Evolutionary conservation across 2,329 filamentous ascomycete genomes (phyloP).

Genomic region (Botryosphaeria agaves): DNA sequence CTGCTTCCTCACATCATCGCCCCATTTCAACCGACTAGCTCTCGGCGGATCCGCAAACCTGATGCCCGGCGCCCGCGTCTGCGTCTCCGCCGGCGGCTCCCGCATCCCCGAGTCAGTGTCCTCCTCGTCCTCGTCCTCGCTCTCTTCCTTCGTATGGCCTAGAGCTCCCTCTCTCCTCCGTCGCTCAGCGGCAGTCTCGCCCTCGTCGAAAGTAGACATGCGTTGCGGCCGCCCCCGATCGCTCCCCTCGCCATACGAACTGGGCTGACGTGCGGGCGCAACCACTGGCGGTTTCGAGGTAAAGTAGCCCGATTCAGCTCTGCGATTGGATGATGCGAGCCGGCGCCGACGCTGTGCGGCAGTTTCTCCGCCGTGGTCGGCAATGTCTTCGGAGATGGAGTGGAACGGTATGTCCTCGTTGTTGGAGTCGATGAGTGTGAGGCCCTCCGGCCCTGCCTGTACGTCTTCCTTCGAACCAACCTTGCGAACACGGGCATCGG

Average conservation of each 20-base stretch:
- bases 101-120: constrained; percentile 1
- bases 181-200: constrained; percentile 59
- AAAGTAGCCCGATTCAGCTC: constrained; percentile 3
- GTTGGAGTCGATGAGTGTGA: constrained; percentile 27
- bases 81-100: constrained; percentile 3
- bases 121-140: constrained; percentile 38
- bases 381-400: constrained; percentile 17
- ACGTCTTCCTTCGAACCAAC: constrained; percentile 3
- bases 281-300: no score
- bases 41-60: constrained; percentile 38
- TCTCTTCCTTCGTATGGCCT: constrained; percentile 32
- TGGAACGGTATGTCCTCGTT: constrained; percentile 30
- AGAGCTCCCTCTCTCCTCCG: constrained; percentile 58
- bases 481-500: constrained; percentile 1
- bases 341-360: constrained; percentile 26
- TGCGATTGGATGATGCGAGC: constrained; percentile 15
- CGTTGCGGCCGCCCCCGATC: not conserved
- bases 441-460: constrained; percentile 12
- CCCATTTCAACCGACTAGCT: constrained; percentile 6
- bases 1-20: constrained; percentile 11
- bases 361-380: constrained; percentile 12
- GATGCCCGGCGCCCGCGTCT: constrained; percentile 33
- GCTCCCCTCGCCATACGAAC: not conserved
- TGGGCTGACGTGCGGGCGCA: not conserved
- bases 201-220: constrained; percentile 19